Evolutionary conservation across 176 grass and related monocot species (phyloP).

Genomic region (barley (Hordeum vulgare)): DNA sequence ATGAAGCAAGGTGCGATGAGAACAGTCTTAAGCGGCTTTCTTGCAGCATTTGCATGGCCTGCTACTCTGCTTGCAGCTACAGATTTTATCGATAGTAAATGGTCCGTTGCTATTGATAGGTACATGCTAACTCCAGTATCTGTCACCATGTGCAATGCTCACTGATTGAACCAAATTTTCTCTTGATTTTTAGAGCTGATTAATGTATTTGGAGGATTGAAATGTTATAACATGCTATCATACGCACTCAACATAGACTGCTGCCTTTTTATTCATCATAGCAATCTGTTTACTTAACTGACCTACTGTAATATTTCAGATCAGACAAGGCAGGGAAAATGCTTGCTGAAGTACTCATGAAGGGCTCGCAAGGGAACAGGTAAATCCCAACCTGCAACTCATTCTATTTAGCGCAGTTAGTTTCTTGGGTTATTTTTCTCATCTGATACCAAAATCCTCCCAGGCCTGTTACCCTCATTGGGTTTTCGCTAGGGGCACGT

Average conservation of each 20-base stretch:
- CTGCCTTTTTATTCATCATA: not conserved
- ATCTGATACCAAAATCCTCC: constrained; percentile 6
- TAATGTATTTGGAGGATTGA: not conserved
- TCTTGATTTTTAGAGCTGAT: not conserved
- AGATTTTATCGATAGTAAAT: constrained; percentile 98
- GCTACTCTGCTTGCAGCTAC: constrained; percentile 78
- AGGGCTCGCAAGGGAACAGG: constrained; percentile 95
- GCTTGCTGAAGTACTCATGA: constrained; percentile 85
- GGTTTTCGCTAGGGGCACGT: constrained; percentile 87
- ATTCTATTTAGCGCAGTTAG: not conserved
- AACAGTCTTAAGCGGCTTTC: constrained; percentile 74
- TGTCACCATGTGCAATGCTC: not conserved
- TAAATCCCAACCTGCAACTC: not conserved
- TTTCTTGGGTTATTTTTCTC: not conserved
- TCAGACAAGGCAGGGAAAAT: constrained; percentile 96
- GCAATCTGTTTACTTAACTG: not conserved
- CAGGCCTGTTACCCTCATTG: constrained; percentile 91
- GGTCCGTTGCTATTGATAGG: constrained; percentile 93
- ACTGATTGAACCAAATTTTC: not conserved
- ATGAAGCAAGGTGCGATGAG: constrained; percentile 95
- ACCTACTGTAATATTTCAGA: constrained; percentile 28
- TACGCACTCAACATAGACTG: not conserved
- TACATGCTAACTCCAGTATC: constrained; percentile 14
- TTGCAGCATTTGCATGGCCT: constrained; percentile 77
- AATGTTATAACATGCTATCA: not conserved